Base-by-base conservation (phyloP, 768 basidiomycete species). In the Punctularia strigosozonata region DNA sequence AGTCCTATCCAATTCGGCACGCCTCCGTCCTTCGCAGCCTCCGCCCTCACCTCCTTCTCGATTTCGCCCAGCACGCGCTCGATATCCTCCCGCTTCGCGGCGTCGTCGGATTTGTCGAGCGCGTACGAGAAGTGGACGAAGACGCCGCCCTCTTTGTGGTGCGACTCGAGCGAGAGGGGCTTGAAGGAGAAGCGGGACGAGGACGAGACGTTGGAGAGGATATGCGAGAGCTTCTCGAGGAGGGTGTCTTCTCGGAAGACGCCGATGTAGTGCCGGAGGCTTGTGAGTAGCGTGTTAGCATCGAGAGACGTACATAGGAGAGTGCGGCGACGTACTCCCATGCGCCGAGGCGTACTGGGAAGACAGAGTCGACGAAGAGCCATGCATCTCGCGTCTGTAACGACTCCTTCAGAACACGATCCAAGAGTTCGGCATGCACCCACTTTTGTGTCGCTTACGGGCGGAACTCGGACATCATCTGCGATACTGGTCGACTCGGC, bases 61-160 rank as follows among this genome's bases (percentile, higher is more conserved):
- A 90, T 72, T 2, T 59, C 58, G 19, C 57, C 54, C 6, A 76
- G 51, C 8, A 68, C 65, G 13, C 42, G 50, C 17, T 70, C 59
- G 14, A 52, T 46, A 43, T 62, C 60, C 22, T 44, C 48, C 19
- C 10, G 18, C 8, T 10, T 34, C 7, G 12, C 8, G 10, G 33
- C 8, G 8, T 19, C 19, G 8, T 34, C 33, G 10, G 19, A 34
- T 5, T 44, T 42, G 13, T 41, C 43, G 3, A 64, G 56, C 22
- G 47, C 57, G 50, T 80, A 92, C 17, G 64, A 58, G 54, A 90
- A 88, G 23, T 66, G 67, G 25, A 90, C 78, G 52, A 88, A 90
- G 13, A 86, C 78, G 4, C 90, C 90, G 2, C 89, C 89, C 44
- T 91, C 88, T 49, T 91, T 92, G 37, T 60, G 57, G 44, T 76